Evolutionary conservation across 352 stramenopile species (phyloP), one percentile per base, ranked within the genome.

Genomic region (Saprolegnia diclina): DNA sequence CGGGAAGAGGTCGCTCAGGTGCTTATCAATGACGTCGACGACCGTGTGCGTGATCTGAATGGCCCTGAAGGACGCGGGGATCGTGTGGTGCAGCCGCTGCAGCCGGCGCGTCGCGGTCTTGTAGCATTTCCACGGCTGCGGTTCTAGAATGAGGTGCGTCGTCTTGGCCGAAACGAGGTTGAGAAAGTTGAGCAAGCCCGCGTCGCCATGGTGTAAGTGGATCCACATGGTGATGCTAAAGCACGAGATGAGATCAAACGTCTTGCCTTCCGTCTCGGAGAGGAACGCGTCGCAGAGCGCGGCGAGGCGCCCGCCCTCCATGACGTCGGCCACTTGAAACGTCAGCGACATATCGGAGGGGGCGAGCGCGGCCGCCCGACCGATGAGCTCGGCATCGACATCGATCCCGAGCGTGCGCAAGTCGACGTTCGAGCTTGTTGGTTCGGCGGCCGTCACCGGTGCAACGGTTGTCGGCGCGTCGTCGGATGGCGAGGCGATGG

Each of bases 191-290:
- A 80, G 87, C 9, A 94, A 73, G 1, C 86, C 86, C 29, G 91
- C 82, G 68, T 94, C 86, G 64, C 86, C 84, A 64, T 94, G 80
- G 64, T 94, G 92, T 29, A 94, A 63, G 63, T 94, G 86, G 65
- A 94, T 92, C 86, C 86, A 94, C 86, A 94, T 94, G 11, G 85
- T 92, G 54, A 94, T 80, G 48, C 86, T 92, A 55, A 92, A 94
- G 68, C 82, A 86, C 64, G 84, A 90, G 48, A 92, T 72, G 2
- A 94, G 72, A 64, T 88, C 75, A 61, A 92, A 92, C 0, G 52
- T 26, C 14, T 32, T 55, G n/a, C 37, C 61, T 56, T 2, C 64
- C 44, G 42, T 61, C 42, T 0, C 18, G 22, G 48, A 19, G 11
- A 86, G 66, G 40, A 89, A 87, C 0, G 74, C 70, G 11, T 63